Conservation (phyloP, 257 asterid species). For the Gardenia jasminoides region DNA sequence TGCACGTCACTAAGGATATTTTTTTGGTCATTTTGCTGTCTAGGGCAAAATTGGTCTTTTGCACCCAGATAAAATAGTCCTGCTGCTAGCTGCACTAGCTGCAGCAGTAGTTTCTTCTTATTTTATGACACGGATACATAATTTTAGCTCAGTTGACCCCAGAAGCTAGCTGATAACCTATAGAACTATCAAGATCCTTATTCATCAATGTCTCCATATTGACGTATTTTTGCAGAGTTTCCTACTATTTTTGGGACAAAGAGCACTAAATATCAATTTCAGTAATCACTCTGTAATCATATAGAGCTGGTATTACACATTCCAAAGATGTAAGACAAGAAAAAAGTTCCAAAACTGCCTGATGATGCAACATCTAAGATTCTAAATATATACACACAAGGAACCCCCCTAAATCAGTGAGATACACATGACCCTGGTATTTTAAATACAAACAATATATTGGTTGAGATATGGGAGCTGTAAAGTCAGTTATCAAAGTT, state of each 20-base stretch:
- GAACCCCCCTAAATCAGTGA: background rate
- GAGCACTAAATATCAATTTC: background rate
- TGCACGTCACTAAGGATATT: too few species aligned
- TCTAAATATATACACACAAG: background rate
- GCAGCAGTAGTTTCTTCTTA: too few species aligned
- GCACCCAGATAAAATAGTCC: too few species aligned
- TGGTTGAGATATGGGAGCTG: background rate
- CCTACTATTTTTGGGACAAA: background rate
- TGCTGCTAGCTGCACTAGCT: too few species aligned
- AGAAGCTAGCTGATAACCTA: background rate
- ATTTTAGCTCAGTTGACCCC: too few species aligned
- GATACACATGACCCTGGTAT: background rate
- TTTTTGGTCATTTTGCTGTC: too few species aligned
- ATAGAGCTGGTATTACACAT: background rate
- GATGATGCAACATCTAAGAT: background rate
- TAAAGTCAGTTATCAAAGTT: background rate
- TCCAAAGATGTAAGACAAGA: background rate
- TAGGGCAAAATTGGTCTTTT: too few species aligned
- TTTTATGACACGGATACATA: too few species aligned
- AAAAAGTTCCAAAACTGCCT: background rate
- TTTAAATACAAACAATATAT: background rate
- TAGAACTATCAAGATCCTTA: background rate
- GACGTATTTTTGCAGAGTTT: background rate
- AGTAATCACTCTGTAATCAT: background rate
- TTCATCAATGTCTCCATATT: background rate